These are phyloP conservation scores for Fragaria vesca DNA, from an alignment of 306 rosid genomes.

Conservation along the genomic window DNA sequence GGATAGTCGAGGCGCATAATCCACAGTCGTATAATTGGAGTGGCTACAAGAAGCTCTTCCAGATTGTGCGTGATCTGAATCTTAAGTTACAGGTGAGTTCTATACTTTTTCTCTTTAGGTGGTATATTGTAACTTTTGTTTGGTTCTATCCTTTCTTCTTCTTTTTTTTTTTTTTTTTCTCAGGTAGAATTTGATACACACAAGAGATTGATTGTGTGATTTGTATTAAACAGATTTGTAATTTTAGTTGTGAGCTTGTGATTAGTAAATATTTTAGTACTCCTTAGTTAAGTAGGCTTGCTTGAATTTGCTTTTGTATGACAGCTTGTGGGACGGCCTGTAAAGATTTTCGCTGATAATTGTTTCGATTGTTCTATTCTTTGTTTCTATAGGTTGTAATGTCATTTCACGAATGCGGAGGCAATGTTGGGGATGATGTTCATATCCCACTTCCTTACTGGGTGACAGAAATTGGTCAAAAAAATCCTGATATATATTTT, in stretches of 20 bases:
- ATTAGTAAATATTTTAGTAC: not conserved
- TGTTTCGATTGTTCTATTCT: not conserved
- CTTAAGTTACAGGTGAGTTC: constrained; percentile 73
- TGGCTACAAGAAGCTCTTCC: constrained; percentile 79
- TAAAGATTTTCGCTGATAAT: not conserved
- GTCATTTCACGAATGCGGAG: constrained; percentile 90
- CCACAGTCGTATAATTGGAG: constrained; percentile 78
- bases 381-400: constrained; percentile 48
- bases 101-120: not conserved
- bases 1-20: constrained; percentile 74
- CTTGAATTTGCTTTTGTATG: not conserved
- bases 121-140: not conserved
- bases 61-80: constrained; percentile 65
- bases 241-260: not conserved
- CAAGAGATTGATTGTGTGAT: not conserved
- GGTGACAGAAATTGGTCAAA: constrained; percentile 82
- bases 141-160: not conserved
- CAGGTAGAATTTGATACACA: not conserved
- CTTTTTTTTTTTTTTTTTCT: not conserved
- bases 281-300: not conserved
- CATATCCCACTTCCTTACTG: constrained; percentile 79
- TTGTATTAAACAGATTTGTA: not conserved
- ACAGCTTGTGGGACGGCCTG: not conserved
- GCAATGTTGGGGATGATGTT: constrained; percentile 86
- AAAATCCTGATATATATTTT: constrained; percentile 74